Base-by-base conservation (phyloP, 164 flowering plant genomes). In the Paratinospora sagittata region DNA sequence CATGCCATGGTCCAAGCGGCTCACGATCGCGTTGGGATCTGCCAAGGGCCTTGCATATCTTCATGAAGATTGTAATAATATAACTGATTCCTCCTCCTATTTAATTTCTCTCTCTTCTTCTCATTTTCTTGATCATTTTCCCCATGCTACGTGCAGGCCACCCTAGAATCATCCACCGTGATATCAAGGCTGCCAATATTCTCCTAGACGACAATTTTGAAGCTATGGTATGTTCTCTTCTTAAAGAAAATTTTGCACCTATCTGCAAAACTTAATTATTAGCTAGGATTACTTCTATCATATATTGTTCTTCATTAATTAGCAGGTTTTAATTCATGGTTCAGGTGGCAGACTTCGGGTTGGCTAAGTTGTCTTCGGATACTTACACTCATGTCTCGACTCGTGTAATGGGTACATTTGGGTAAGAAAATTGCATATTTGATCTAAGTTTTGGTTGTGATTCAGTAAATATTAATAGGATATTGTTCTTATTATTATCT, bases 61-160 rank as follows among this genome's bases (percentile, higher is more conserved):
- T 70, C 96, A 89, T 71, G 96, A 90, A 74, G 96, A 90, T 75
- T 90, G 96, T 90, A n/a, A n/a, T n/a, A n/a, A n/a, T n/a, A n/a
- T n/a, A 83, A 72, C 78, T 39, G 34, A 69, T 74, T n/a, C 26
- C 24, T 27, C 27, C 23, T 26, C n/a, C n/a, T n/a, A n/a, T n/a
- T n/a, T 34, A 13, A n/a, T 23, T 19, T 43, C 21, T 62, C 27
- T 65, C 62, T 14, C 16, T 0, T 68, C 13, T 36, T 37, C 11
- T 60, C 33, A 21, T 21, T 39, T n/a, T 39, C 17, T 24, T 26
- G 14, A 24, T 67, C n/a, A n/a, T n/a, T n/a, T n/a, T n/a, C n/a
- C n/a, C n/a, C n/a, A n/a, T n/a, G 61, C 66, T 63, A 2, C 24
- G 19, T 79, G 34, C 83, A 90, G 96, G 96, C 74, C 89, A 87